phyloP scores from a whole-genome alignment of 257 asterid species.

The Eucommia ulmoides region DNA sequence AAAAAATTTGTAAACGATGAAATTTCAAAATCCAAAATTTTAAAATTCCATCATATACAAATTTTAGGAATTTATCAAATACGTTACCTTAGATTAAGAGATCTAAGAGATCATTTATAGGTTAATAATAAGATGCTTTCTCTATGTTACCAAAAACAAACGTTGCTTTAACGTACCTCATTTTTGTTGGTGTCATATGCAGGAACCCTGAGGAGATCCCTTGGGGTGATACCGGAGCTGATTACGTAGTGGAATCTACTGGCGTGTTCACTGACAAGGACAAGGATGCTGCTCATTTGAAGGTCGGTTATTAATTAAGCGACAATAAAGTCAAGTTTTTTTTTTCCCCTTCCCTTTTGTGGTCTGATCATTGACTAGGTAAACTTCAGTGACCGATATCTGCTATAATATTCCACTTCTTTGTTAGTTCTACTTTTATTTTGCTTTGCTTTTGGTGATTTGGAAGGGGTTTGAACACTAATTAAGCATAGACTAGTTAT shows the following conservation, averaged over 20 bases:
- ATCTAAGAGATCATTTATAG: no score
- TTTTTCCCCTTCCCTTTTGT: neutral
- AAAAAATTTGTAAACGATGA: no score
- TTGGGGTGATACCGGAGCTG: conserved; percentile 80
- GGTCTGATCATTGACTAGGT: neutral
- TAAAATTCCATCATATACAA: no score
- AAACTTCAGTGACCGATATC: neutral
- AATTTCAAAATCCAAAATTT: no score
- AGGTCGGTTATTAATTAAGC: conserved; percentile 23
- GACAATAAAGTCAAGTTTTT: neutral
- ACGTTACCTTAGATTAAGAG: no score
- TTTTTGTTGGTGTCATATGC: no score
- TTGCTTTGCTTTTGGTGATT: neutral
- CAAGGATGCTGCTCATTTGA: conserved; percentile 82
- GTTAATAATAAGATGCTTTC: no score
- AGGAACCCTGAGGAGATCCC: conserved; percentile 93
- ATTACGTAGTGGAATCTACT: conserved; percentile 68
- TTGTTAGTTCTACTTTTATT: neutral
- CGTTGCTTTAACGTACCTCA: no score
- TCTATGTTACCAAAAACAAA: no score
- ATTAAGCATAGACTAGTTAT: no score
- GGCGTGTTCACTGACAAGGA: conserved; percentile 81
- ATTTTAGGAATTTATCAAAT: no score
- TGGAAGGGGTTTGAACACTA: neutral
- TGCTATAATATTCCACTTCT: neutral